phyloP scores from a whole-genome alignment of 768 basidiomycete species.

The Cyclocybe cylindracea region DNA sequence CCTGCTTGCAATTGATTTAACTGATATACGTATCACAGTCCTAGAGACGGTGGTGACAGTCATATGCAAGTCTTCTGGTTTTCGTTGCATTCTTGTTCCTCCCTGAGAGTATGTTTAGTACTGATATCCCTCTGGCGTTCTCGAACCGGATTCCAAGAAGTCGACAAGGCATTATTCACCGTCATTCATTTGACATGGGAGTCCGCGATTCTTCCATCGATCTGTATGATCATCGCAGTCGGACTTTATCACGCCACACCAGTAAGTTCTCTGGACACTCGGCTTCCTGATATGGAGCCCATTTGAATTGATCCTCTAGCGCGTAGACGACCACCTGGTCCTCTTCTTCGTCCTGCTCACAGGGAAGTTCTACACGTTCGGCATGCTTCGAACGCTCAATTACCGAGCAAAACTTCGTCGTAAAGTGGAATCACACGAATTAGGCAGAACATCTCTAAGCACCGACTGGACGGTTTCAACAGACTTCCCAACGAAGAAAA shows the following conservation, averaged over 20 bases:
- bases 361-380: constrained; percentile 49
- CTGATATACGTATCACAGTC: constrained; percentile 21
- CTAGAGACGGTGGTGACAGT: constrained; percentile 40
- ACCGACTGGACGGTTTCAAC: constrained; percentile 27
- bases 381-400: constrained; percentile 40
- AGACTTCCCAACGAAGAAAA: constrained; percentile 5
- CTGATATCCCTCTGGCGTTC: constrained; percentile 42
- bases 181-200: constrained; percentile 44
- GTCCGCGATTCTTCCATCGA: constrained; percentile 30
- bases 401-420: constrained; percentile 33
- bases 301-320: constrained; percentile 14
- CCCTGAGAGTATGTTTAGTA: constrained; percentile 27
- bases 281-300: background rate
- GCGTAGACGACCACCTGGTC: constrained; percentile 38
- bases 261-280: constrained; percentile 20
- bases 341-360: constrained; percentile 50
- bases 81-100: background rate
- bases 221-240: constrained; percentile 36
- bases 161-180: constrained; percentile 38
- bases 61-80: constrained; percentile 29
- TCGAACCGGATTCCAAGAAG: constrained; percentile 31
- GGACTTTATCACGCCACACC: constrained; percentile 35
- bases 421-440: constrained; percentile 37
- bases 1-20: background rate
- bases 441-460: constrained; percentile 42